Base-by-base conservation (phyloP, 1,284 basidiomycete genomes). In the Pholiota adiposa region DNA sequence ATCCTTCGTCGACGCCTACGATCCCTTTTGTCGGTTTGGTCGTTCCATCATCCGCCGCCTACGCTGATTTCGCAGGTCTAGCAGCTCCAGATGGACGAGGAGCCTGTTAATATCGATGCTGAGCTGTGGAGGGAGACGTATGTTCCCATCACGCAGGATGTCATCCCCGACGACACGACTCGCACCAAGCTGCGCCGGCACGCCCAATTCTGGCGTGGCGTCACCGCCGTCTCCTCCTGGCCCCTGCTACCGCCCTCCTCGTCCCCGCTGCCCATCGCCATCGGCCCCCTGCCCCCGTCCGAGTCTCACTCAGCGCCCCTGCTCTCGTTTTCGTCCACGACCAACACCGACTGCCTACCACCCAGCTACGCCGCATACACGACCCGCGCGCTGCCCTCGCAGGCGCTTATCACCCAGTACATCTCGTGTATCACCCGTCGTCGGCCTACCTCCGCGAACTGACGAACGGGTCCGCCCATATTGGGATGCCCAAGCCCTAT, bases 401-500 rank as follows among this genome's bases (percentile, higher is more conserved):
- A 80, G 0, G 81, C 83, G 21, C 75, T 81, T 5, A 82, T 91
- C 60, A 82, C 85, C 25, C 86, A 88, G 7, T 88, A 80, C 65
- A 81, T 80, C 0, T 82, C 83, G 19, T 75, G 80, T 4, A 83
- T 91, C 60, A 83, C 85, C 86, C 88, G 0, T 84, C 85, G 9
- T 75, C 84, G 1, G 70, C 77, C 0, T 91, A 93, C 66, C 79
- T 92, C 40, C 73, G 81, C 7, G 88, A 90, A 61, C 85, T 85
- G 0, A 77, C 89, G 53, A 92, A 91, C 66, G 83, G 82, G 1
- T 91, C 90, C 64, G 87, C 88, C 0, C 85, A 87, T 61, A 77
- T 89, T 14, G 87, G 89, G 16, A 83, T 88, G 78, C 90, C 88
- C 36, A 89, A 88, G 65, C 88, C 87, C 0, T 89, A 88, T 65